Evolutionary conservation across 2,329 filamentous ascomycete genomes (phyloP).

Genomic region (Phaeosphaeriaceae sp.): DNA sequence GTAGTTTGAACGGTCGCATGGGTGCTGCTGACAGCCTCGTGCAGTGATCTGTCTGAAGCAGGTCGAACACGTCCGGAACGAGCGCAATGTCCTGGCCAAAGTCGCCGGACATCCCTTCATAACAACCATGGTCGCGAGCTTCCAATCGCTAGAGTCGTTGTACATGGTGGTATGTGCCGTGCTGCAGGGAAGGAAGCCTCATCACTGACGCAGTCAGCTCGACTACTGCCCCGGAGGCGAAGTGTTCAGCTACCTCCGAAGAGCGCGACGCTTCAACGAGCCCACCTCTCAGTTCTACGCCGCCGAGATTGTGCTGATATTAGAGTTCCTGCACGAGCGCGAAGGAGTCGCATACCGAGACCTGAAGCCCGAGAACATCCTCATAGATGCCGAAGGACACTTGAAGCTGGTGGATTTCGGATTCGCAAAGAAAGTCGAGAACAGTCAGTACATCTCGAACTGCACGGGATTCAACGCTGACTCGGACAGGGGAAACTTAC

Average conservation of each 20-base stretch:
- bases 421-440: conserved; percentile 80
- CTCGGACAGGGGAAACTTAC: conserved; percentile 71
- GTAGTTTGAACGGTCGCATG: conserved; percentile 15
- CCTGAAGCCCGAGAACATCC: conserved; percentile 82
- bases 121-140: conserved; percentile 78
- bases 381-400: conserved; percentile 79
- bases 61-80: conserved; percentile 85
- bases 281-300: conserved; percentile 81
- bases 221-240: conserved; percentile 86
- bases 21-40: conserved; percentile 25
- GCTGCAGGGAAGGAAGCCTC: not conserved
- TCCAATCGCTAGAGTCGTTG: conserved; percentile 78
- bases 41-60: conserved; percentile 82
- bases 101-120: conserved; percentile 86
- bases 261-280: conserved; percentile 81
- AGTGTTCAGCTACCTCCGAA: conserved; percentile 82
- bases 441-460: conserved; percentile 50
- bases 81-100: conserved; percentile 78
- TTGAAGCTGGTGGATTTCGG: conserved; percentile 87
- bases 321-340: conserved; percentile 81
- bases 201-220: conserved; percentile 56
- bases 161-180: conserved; percentile 71
- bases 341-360: conserved; percentile 84
- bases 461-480: conserved; percentile 12
- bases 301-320: conserved; percentile 81